A percentile compares a stretch with the other conserved stretches of the same genome.
phyloP scores from a whole-genome alignment of 2,329 filamentous ascomycete genomes.

The Sporothrix dimorphospora region DNA sequence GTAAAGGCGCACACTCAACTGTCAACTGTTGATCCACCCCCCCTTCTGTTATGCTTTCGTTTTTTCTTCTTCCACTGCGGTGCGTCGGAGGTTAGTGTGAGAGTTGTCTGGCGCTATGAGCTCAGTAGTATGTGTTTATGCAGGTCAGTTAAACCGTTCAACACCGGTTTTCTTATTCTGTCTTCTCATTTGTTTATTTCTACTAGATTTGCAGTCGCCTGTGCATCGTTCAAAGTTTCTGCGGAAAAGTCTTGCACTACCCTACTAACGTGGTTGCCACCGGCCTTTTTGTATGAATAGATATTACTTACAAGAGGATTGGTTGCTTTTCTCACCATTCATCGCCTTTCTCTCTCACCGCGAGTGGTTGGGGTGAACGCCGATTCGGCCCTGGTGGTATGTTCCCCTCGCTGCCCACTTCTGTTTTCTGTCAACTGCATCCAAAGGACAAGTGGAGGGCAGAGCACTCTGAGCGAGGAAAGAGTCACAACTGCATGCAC shows the following conservation, averaged over 20 bases:
- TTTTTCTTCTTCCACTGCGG: background rate
- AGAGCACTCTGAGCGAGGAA: background rate
- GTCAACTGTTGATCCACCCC: background rate
- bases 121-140: conserved; percentile 17
- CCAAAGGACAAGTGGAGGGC: background rate
- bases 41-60: background rate
- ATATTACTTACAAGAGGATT: background rate
- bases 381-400: too few relatives aligned
- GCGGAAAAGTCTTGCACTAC: background rate
- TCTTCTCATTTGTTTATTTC: conserved; percentile 23
- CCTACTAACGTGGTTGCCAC: conserved; percentile 23
- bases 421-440: background rate
- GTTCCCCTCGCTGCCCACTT: background rate
- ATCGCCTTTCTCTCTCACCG: background rate
- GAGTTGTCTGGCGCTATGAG: conserved; percentile 9
- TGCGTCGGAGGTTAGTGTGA: conserved; percentile 5
- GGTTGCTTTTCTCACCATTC: background rate
- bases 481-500: conserved; percentile 18
- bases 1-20: background rate
- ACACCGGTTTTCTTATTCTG: conserved; percentile 34
- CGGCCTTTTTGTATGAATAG: background rate
- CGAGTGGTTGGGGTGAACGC: background rate
- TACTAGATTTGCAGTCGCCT: background rate
- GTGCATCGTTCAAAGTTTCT: background rate
- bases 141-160: conserved; percentile 26